phyloP scores from a whole-genome alignment of 2,329 filamentous ascomycete species.

The Botrytis elliptica region DNA sequence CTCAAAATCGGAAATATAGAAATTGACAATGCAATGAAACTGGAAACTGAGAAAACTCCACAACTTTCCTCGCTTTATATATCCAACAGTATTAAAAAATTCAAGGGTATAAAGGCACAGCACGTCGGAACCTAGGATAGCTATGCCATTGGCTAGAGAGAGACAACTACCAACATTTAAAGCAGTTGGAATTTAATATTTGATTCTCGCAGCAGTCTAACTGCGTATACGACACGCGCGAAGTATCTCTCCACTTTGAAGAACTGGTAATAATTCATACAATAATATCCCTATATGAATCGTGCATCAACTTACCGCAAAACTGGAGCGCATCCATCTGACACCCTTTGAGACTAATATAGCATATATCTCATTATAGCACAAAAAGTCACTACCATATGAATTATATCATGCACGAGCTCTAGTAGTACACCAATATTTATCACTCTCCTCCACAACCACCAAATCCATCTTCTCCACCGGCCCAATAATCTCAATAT shows the following conservation, averaged over 20 bases:
- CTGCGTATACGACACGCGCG: not conserved
- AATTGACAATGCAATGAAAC: not conserved
- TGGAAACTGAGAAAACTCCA: not conserved
- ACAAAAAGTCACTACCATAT: too few species aligned
- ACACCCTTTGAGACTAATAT: not conserved
- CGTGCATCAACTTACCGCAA: not conserved
- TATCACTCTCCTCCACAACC: conserved; percentile 47
- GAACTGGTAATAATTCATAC: not conserved
- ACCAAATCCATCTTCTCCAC: conserved; percentile 45
- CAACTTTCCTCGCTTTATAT: not conserved
- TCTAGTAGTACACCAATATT: conserved; percentile 46
- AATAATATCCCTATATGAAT: not conserved
- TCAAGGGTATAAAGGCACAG: not conserved
- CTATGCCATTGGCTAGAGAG: not conserved
- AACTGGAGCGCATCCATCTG: not conserved
- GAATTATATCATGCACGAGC: not conserved
- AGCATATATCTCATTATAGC: not conserved
- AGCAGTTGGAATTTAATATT: not conserved
- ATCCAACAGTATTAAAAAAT: not conserved
- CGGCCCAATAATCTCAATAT: conserved; percentile 50
- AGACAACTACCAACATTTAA: not conserved
- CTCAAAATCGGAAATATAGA: not conserved
- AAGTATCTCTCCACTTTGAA: not conserved
- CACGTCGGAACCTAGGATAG: not conserved
- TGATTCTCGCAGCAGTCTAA: not conserved